Evolutionary conservation across 768 basidiomycete genomes (phyloP), one percentile per base, ranked within the genome.

Genomic region (Tricholoma terreum): DNA sequence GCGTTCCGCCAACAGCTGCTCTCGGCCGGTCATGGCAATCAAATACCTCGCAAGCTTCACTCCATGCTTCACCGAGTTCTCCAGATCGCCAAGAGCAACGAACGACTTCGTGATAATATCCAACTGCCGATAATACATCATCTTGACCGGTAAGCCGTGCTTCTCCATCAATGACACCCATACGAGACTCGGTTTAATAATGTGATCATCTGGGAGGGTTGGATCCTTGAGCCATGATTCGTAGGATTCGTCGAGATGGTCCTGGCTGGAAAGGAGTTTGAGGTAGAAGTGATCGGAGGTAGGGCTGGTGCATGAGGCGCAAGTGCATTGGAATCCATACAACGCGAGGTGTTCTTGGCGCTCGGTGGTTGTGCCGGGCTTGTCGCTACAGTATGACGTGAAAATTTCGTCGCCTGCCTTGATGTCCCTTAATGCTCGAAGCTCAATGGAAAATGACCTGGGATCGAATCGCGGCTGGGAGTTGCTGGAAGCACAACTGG

Each of bases 111-210:
- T 51, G 17, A 51, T 17, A n/a, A 36, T 36, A 7, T 51, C 17
- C 15, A 51, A 12, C 21, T 51, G 50, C 6, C 22, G 50, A 8
- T 35, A 12, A 24, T 51, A 51, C 24, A 34, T 51, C 17, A 11
- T 17, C 33, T 4, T 33, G 36, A n/a, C n/a, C 30, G 50, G 36
- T 36, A 51, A 12, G n/a, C 50, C 50, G 6, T 51, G 33, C 17
- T 51, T n/a, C 36, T 51, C 50, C 14, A 51, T 35, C 21, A 51
- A 19, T 30, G 50, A 51, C 50, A 30, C 14, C 50, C 50, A 51
- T 36, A 51, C 6, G 2, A 51, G 14, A 51, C 50, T 51, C n/a
- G 50, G 50, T 24, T 51, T 51, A 33, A 51, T 51, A 36, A 51
- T 12, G 31, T 51, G 17, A 17, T 35, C 34, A 10, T 51, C 50